Evolutionary conservation across 768 basidiomycete species (phyloP).

Genomic region (Suillus variegatus): DNA sequence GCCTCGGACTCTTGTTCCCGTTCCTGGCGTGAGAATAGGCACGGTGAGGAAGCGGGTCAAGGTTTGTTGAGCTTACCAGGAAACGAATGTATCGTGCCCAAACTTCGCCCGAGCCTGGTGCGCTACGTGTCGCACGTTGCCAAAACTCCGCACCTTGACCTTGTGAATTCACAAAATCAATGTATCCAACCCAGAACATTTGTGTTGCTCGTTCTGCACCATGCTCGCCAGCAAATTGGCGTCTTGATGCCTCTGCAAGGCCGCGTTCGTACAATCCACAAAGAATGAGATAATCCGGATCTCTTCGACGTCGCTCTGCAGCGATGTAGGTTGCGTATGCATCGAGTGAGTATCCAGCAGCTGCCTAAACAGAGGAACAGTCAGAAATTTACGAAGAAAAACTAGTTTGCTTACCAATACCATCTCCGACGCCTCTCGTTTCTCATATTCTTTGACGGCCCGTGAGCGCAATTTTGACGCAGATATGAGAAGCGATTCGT

Average conservation of each 20-base stretch:
- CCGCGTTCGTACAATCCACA: slow-evolving; percentile 70
- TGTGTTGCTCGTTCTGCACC: slow-evolving; percentile 60
- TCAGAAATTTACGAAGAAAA: slow-evolving; percentile 13
- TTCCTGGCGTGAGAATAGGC: slow-evolving; percentile 21
- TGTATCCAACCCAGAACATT: slow-evolving; percentile 73
- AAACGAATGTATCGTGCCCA: slow-evolving; percentile 79
- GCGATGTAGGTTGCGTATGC: slow-evolving; percentile 64
- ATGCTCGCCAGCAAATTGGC: slow-evolving; percentile 52
- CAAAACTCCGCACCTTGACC: not conserved
- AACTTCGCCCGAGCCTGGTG: slow-evolving; percentile 74
- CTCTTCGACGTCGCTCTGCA: slow-evolving; percentile 60
- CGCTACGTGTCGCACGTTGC: slow-evolving; percentile 66
- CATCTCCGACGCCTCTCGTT: slow-evolving; percentile 63
- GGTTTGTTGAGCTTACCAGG: slow-evolving; percentile 44
- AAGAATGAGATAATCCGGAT: slow-evolving; percentile 59
- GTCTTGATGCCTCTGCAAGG: slow-evolving; percentile 68
- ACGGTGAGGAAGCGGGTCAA: not conserved
- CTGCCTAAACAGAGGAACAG: slow-evolving; percentile 15
- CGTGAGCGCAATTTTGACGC: slow-evolving; percentile 73
- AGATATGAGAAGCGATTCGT: slow-evolving; percentile 72
- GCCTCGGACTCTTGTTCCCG: slow-evolving; percentile 11
- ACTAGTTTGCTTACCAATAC: slow-evolving; percentile 48
- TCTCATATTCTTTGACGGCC: slow-evolving; percentile 60
- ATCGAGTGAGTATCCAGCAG: slow-evolving; percentile 46
- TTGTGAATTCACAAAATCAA: slow-evolving; percentile 58